phyloP scores from a whole-genome alignment of 257 asterid genomes.

The Salvia miltiorrhiza region DNA sequence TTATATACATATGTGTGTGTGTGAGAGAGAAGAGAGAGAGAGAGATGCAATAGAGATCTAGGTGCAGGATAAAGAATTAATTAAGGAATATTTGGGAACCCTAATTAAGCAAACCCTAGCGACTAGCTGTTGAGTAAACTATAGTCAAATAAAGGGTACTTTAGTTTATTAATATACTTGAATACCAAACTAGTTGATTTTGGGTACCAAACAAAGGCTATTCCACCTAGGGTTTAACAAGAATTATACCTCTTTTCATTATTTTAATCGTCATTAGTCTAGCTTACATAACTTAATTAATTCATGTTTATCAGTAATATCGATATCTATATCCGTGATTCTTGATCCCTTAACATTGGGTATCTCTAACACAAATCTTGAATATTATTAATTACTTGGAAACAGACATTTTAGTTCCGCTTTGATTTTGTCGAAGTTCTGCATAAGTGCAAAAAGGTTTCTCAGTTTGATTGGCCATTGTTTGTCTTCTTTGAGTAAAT shows the following conservation, averaged over 20 bases:
- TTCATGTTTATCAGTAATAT: neutral
- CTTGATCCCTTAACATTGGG: slow-evolving; percentile 10
- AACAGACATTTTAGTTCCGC: slow-evolving; percentile 28
- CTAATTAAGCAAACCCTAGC: slow-evolving; percentile 33
- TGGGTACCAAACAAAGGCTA: neutral
- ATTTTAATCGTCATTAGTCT: neutral
- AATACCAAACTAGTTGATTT: neutral
- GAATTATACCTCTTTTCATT: slow-evolving; percentile 3
- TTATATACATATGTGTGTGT: neutral
- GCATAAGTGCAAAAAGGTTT: slow-evolving; percentile 23
- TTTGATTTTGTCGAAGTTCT: slow-evolving; percentile 32
- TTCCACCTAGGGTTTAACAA: slow-evolving; percentile 18
- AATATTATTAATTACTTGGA: slow-evolving; percentile 26
- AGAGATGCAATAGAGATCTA: slow-evolving; percentile 13
- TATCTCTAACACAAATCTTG: too few species aligned
- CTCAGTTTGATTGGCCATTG: slow-evolving; percentile 32
- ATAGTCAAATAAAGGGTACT: slow-evolving; percentile 1
- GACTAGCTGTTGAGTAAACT: slow-evolving; percentile 9
- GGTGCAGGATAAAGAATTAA: slow-evolving; percentile 16
- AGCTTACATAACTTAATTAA: neutral
- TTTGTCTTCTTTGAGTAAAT: slow-evolving; percentile 57
- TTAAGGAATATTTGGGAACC: slow-evolving; percentile 30
- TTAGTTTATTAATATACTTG: neutral
- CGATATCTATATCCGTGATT: slow-evolving; percentile 20
- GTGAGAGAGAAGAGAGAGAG: neutral